Base-by-base conservation (phyloP, 495 filamentous ascomycete species). In the Aspergillus hancockii region DNA sequence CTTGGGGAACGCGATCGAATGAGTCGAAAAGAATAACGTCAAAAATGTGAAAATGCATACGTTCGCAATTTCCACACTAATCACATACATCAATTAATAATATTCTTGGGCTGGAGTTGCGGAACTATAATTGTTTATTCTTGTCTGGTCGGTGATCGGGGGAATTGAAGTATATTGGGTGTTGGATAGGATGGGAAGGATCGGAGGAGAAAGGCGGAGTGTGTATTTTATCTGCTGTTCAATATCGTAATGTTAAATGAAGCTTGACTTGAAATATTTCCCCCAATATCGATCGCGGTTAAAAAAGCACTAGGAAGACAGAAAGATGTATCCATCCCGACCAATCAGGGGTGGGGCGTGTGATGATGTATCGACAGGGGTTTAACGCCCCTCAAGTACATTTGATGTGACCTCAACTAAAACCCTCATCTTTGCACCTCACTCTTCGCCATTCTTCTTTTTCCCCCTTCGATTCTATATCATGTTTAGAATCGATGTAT, bases 241-340 rank as follows among this genome's bases (percentile, higher is more conserved):
- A 23, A 16, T 41, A 31, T 21, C 22, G 34, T 53, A 53, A 53
- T 52, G 16, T 41, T 28, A 40, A 25, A 53, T 41, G 30, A 4
- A 52, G 12, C 38, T n/a, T 41, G 38, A n/a, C 16, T 41, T 41
- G 2, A n/a, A 9, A 36, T 36, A 36, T 36, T 36, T 10, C 12
- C 8, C 34, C 9, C 13, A 36, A 4, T 28, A 28, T 28, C 25
- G 25, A 28, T 28, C 7, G 25, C 25, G 7, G 25, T 28, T 3
- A 28, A 28, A 28, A 28, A 28, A n/a, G n/a, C n/a, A n/a, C n/a
- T n/a, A n/a, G n/a, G n/a, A n/a, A n/a, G n/a, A n/a, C n/a, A n/a
- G n/a, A n/a, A n/a, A n/a, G n/a, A n/a, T n/a, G n/a, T n/a, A n/a
- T n/a, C n/a, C n/a, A n/a, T n/a, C n/a, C 25, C 7, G 25, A 28